These are phyloP conservation scores for Lunasporangiospora selenospora DNA, from an alignment of 192 early-diverging fungal genomes.

Conservation along the genomic window DNA sequence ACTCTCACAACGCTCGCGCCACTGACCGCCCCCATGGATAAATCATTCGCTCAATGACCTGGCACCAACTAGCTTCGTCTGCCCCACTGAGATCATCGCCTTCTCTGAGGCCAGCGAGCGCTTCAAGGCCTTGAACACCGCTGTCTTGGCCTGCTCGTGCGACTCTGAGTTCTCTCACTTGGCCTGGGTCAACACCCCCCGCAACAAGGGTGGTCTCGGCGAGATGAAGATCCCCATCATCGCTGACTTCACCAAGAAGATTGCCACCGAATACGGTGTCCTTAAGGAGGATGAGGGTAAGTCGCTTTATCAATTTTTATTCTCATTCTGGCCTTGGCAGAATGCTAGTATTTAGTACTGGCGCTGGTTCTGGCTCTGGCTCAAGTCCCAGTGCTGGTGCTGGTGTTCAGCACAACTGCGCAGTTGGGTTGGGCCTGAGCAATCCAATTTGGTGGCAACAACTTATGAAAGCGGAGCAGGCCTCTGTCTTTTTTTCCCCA, in stretches of 20 bases:
- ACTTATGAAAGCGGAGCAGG: no score
- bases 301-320: no score
- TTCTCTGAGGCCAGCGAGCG: slow-evolving; percentile 86
- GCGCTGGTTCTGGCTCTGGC: no score
- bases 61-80: slow-evolving; percentile 64
- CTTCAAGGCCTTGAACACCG: slow-evolving; percentile 81
- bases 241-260: slow-evolving; percentile 88
- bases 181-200: slow-evolving; percentile 86
- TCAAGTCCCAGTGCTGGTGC: no score
- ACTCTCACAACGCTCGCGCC: no score
- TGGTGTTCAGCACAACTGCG: no score
- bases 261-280: slow-evolving; percentile 88
- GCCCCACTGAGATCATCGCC: slow-evolving; percentile 95
- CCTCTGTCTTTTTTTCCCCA: slow-evolving; percentile 85
- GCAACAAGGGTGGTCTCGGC: slow-evolving; percentile 92
- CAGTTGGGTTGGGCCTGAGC: no score
- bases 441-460: no score
- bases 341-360: no score
- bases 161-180: slow-evolving; percentile 87
- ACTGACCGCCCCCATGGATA: no score
- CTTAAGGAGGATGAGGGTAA: slow-evolving; percentile 79
- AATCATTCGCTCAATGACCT: background rate
- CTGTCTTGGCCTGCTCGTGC: slow-evolving; percentile 75
- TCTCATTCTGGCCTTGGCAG: no score
- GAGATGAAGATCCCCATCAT: slow-evolving; percentile 91